These are phyloP conservation scores for Vanrija sp. DNA, from an alignment of 1,284 basidiomycete species.

Conservation along the genomic window DNA sequence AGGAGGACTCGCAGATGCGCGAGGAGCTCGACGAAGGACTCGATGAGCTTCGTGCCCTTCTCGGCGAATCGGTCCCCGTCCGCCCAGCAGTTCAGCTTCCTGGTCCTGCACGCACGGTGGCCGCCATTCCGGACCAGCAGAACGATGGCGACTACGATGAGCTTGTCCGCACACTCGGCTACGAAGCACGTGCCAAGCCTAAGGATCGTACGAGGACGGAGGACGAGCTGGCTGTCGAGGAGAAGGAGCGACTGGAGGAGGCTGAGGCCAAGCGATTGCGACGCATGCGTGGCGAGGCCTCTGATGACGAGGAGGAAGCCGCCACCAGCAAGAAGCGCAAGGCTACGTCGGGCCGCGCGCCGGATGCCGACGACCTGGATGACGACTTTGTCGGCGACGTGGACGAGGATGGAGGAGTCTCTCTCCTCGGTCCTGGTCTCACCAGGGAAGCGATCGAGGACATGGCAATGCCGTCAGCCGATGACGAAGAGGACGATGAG, in stretches of 20 bases:
- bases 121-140: constrained; percentile 27
- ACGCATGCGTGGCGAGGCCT: constrained; percentile 82
- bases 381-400: constrained; percentile 68
- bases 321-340: constrained; percentile 37
- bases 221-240: constrained; percentile 84
- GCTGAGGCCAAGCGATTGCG: constrained; percentile 74
- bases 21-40: constrained; percentile 86
- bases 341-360: constrained; percentile 10
- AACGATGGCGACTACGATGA: constrained; percentile 70
- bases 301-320: constrained; percentile 59
- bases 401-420: constrained; percentile 53
- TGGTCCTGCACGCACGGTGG: constrained; percentile 50
- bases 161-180: constrained; percentile 85
- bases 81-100: constrained; percentile 39
- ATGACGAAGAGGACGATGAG: constrained; percentile 34
- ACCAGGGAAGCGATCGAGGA: constrained; percentile 43
- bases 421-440: constrained; percentile 54
- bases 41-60: constrained; percentile 71
- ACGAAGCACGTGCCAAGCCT: constrained; percentile 88
- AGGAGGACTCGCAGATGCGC: constrained; percentile 79
- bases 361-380: constrained; percentile 74
- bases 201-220: constrained; percentile 96
- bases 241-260: constrained; percentile 78
- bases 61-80: constrained; percentile 59
- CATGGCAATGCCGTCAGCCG: constrained; percentile 20